A percentile compares a stretch with the other conserved stretches of the same genome.
Evolutionary conservation across 192 early-diverging fungal species (phyloP).

Genomic region (Pecoramyces ruminantium): DNA sequence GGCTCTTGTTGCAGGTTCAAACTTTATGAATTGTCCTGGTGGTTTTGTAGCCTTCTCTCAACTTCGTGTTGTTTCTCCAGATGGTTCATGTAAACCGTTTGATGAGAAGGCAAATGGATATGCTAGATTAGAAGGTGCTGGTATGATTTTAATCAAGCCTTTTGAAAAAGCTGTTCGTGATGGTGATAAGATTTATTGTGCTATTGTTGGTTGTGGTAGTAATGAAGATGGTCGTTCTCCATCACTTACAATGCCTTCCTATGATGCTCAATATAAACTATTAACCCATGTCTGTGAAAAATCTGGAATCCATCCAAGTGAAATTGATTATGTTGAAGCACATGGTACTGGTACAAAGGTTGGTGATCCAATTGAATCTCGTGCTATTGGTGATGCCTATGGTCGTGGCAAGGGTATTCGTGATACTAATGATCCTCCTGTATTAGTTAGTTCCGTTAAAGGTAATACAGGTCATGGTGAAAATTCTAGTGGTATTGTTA

Average conservation of each 20-base stretch:
- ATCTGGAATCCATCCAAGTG: background rate
- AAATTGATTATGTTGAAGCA: background rate
- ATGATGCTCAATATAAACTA: background rate
- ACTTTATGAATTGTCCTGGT: background rate
- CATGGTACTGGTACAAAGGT: conserved; percentile 7
- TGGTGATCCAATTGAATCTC: conserved; percentile 3
- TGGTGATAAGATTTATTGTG: conserved; percentile 13
- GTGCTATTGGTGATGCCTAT: background rate
- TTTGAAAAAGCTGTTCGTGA: conserved; percentile 10
- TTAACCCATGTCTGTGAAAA: background rate
- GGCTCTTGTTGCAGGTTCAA: background rate
- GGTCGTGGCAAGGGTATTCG: background rate
- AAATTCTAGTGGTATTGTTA: conserved; percentile 2
- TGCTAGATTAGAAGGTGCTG: conserved; percentile 13
- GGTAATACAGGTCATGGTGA: conserved; percentile 6
- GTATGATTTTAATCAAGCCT: conserved; percentile 10
- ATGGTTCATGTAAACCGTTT: conserved; percentile 10
- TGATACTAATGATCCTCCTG: background rate
- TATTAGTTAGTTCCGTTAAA: conserved; percentile 2
- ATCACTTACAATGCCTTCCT: background rate
- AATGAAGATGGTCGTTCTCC: conserved; percentile 12
- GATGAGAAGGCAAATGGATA: conserved; percentile 15
- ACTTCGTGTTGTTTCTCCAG: conserved; percentile 11
- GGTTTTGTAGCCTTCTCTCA: conserved; percentile 5
- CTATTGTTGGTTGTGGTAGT: conserved; percentile 10